Conservation (phyloP, 2,329 filamentous ascomycete genomes). For the Diaporthe aspalathi region DNA sequence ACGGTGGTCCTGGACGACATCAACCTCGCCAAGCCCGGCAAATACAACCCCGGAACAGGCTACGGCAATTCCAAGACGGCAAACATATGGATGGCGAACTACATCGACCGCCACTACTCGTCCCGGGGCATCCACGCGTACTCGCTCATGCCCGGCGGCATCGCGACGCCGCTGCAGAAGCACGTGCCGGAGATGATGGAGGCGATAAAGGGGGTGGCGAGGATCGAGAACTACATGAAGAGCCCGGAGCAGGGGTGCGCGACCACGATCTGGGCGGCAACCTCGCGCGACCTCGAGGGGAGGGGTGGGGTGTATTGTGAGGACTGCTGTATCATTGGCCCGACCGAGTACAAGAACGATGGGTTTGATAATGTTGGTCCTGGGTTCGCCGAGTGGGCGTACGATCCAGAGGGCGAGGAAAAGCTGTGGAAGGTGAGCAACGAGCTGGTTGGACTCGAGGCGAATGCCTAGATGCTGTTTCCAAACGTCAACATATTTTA, state of each 20-base stretch:
- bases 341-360: conserved; percentile 38
- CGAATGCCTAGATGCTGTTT: neutral
- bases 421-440: conserved; percentile 54
- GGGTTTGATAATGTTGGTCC: conserved; percentile 2
- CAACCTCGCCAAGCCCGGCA: conserved; percentile 48
- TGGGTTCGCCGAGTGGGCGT: conserved; percentile 45
- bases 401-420: conserved; percentile 50
- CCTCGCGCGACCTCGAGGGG: conserved; percentile 52
- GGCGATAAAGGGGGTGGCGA: conserved; percentile 36
- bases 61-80: conserved; percentile 60
- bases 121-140: conserved; percentile 53
- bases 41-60: conserved; percentile 50
- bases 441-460: conserved; percentile 45
- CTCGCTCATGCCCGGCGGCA: conserved; percentile 58
- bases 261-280: conserved; percentile 54
- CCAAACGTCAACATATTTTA: neutral
- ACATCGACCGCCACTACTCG: conserved; percentile 58
- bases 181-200: conserved; percentile 43
- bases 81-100: conserved; percentile 59
- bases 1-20: conserved; percentile 53
- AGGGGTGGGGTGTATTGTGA: conserved; percentile 56
- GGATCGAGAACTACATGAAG: conserved; percentile 44
- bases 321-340: conserved; percentile 50
- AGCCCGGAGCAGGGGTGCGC: conserved; percentile 55
- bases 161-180: conserved; percentile 47